phyloP scores from a whole-genome alignment of 2,329 filamentous ascomycete species.

The Aspergillus neoniger region DNA sequence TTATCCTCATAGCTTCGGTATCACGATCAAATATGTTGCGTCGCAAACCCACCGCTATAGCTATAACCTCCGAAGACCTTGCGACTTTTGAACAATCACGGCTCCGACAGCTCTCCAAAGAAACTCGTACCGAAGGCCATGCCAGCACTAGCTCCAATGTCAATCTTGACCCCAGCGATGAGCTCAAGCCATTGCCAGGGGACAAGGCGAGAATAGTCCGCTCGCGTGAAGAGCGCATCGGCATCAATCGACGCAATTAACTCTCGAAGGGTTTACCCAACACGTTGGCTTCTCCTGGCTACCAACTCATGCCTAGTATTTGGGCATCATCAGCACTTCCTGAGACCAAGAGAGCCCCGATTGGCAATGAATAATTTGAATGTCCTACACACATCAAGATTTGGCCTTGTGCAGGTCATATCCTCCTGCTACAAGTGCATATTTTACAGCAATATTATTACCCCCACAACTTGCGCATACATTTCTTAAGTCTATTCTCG shows the following conservation, averaged over 20 bases:
- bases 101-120: constrained; percentile 31
- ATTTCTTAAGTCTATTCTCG: too few species aligned
- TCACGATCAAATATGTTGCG: constrained; percentile 47
- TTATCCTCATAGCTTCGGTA: not conserved
- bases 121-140: constrained; percentile 29
- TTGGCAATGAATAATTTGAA: too few species aligned
- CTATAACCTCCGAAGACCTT: constrained; percentile 52
- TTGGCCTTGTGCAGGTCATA: too few species aligned
- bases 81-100: constrained; percentile 49
- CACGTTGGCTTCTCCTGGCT: not conserved
- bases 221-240: constrained; percentile 50
- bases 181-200: constrained; percentile 52
- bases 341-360: too few species aligned
- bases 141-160: constrained; percentile 26
- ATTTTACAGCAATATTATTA: too few species aligned
- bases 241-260: constrained; percentile 31
- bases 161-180: constrained; percentile 50
- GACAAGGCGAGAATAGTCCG: constrained; percentile 52
- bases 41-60: constrained; percentile 54
- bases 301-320: not conserved
- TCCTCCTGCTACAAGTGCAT: too few species aligned
- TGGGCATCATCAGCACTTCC: not conserved
- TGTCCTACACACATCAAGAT: too few species aligned
- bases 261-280: not conserved
- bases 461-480: too few species aligned